Evolutionary conservation across 1,139 yeast species (phyloP), one percentile per base, ranked within the genome.

Genomic region (Suhomyces choctaworum): DNA sequence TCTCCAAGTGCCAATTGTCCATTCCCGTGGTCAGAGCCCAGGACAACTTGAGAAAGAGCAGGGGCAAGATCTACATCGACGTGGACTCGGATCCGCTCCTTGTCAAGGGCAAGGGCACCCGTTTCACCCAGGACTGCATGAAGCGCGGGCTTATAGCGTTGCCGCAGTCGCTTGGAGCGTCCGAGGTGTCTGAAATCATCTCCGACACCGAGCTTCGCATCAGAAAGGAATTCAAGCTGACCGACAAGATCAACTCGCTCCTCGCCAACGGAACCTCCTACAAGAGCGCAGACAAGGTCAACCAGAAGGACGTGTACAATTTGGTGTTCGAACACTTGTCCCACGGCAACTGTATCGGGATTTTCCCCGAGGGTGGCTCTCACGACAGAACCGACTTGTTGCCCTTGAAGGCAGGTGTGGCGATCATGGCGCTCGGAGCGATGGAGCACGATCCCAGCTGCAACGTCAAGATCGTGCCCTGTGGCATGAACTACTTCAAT

Each of bases 21-120:
- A 92, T 92, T 45, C 96, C 97, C 2, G 98, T 92, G 3, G 83
- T 79, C 20, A 73, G 98, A 46, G 88, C 96, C 3, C 97, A 92
- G 58, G 98, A 92, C 58, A 80, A 79, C 55, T 71, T 90, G 55
- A 63, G 56, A 22, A 59, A 68, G 4, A 90, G 81, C 7, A 54
- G 70, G 2, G 95, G 95, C 3, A 70, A 65, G 39, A 80, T 86
- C 16, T 62, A 64, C 44, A 66, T 74, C 10, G 72, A 76, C 36
- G 68, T 76, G 41, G 70, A 71, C 15, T 46, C 55, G 7, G 64
- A 64, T 36, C 75, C 79, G 1, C 64, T 75, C 31, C 52, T 60
- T 22, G 66, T 90, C 3, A 57, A 60, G 24, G 97, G 97, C 6
- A 59, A 57, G 31, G 83, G 77, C 8, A 89, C 97, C 1, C 60